Evolutionary conservation across 306 rosid species (phyloP).

Genomic region (Quercus engelmannii): DNA sequence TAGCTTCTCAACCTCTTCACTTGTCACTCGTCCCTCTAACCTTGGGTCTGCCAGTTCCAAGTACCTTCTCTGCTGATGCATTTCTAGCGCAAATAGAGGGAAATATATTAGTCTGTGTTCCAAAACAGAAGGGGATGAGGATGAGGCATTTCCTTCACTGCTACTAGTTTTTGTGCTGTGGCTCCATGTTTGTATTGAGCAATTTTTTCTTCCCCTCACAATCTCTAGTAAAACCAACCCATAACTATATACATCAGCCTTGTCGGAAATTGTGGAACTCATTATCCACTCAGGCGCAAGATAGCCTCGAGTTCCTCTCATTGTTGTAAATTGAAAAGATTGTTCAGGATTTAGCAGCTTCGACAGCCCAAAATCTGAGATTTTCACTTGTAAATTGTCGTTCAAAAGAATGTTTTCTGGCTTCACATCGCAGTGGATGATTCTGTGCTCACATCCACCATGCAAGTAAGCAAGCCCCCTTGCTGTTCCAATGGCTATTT

Average conservation of each 20-base stretch:
- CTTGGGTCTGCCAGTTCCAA: conserved; percentile 71
- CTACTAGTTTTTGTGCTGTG: conserved; percentile 54
- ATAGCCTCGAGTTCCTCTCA: conserved; percentile 93
- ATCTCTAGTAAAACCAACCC: conserved; percentile 93
- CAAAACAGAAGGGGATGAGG: conserved; percentile 48
- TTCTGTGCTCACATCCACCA: conserved; percentile 67
- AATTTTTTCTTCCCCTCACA: conserved; percentile 76
- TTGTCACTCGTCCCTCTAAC: conserved; percentile 62
- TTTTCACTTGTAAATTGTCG: conserved; percentile 68
- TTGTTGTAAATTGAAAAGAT: conserved; percentile 81
- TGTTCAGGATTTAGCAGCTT: conserved; percentile 75
- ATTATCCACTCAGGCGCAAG: conserved; percentile 98
- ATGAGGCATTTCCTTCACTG: conserved; percentile 34
- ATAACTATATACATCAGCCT: conserved; percentile 80
- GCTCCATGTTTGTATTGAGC: conserved; percentile 46
- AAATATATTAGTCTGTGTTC: conserved; percentile 54
- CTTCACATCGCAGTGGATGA: conserved; percentile 90
- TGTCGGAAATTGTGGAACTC: conserved; percentile 75
- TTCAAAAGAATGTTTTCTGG: conserved; percentile 90
- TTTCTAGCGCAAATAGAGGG: conserved; percentile 75
- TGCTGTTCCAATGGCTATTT: conserved; percentile 84
- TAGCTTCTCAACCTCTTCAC: conserved; percentile 63
- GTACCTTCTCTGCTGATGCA: conserved; percentile 76
- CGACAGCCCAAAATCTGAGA: conserved; percentile 93
- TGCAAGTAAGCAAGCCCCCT: conserved; percentile 93